These are phyloP conservation scores for Betula pendula DNA, from an alignment of 306 rosid genomes.

Conservation along the genomic window DNA sequence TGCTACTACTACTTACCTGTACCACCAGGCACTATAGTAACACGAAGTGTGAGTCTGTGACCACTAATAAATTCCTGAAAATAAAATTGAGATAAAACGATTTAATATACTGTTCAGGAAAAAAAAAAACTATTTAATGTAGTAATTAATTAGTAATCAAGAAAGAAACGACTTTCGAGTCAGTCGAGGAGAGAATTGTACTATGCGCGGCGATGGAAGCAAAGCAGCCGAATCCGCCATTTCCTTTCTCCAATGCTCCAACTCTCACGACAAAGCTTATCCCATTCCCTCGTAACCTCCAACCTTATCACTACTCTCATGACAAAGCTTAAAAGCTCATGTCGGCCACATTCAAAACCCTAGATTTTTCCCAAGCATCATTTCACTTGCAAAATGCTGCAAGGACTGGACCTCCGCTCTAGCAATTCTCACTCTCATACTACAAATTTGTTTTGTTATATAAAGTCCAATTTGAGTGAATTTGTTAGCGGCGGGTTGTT, in stretches of 20 bases:
- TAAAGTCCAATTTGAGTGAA: conserved; percentile 25
- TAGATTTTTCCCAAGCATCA: neutral
- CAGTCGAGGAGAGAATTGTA: neutral
- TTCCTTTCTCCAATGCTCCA: conserved; percentile 8
- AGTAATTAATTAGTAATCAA: neutral
- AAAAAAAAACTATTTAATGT: too few relatives aligned
- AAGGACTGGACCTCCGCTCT: conserved; percentile 31
- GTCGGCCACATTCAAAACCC: conserved; percentile 18
- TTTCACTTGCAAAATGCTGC: conserved; percentile 43
- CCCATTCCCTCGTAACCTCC: conserved; percentile 8
- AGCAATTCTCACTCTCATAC: neutral
- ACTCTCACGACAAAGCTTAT: neutral
- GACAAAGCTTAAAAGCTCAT: conserved; percentile 1
- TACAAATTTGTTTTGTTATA: conserved; percentile 24
- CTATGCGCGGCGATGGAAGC: conserved; percentile 35
- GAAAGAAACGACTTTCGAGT: neutral
- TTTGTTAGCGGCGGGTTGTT: conserved; percentile 62
- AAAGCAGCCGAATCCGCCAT: conserved; percentile 35
- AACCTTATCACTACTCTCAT: conserved; percentile 1
- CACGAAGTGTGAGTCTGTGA: too few relatives aligned
- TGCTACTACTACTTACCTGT: too few relatives aligned
- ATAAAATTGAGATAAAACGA: too few relatives aligned
- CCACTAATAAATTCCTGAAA: too few relatives aligned
- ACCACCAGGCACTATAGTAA: too few relatives aligned
- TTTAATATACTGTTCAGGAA: too few relatives aligned